Base-by-base conservation (phyloP, 2,329 filamentous ascomycete species). In the Diaporthe vexans region DNA sequence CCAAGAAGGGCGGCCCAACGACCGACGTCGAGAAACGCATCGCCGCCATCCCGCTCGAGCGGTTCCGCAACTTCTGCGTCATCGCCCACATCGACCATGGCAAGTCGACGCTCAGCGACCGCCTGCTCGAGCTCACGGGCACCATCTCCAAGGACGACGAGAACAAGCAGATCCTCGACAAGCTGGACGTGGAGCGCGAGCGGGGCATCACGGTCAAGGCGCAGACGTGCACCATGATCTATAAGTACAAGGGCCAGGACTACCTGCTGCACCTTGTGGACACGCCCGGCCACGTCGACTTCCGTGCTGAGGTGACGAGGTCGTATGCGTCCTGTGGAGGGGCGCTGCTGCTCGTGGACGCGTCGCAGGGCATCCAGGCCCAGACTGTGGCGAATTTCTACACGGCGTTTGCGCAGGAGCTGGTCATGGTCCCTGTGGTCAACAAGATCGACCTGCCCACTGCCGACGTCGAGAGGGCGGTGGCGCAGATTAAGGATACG, bases 331-430 rank as follows among this genome's bases (percentile, higher is more conserved):
- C 94, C 80, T 99, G 97, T 82, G 96, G 95, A 77, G 97, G 97
- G 68, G 96, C 97, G 0, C 83, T 99, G 75, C 88, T 99, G 70
- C 90, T 99, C 1, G 96, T 99, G 3, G 97, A 99, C 87, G 97
- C 96, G 10, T 97, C 94, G 78, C 97, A 99, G 84, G 97, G 97
- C 59, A 92, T 99, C 3, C 97, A 99, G 85, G 97, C 97, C 7
- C 97, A 99, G 86, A 99, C 97, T 0, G 97, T 99, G 11, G 97
- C 97, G 76, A 99, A 99, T 83, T 99, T 99, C 85, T 98, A 98
- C 82, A 91, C 98, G 33, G 97, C 97, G 10, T 99, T 99, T 84
- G 92, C 96, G 1, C 95, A 98, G 82, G 94, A 95, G 21, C 86
- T 99, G 69, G 89, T 92, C 29, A 89, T 99, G 76, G 91, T 99